Evolutionary conservation across 2,329 filamentous ascomycete genomes (phyloP), one percentile per base, ranked within the genome.

Genomic region (Phaeoacremonium minimum): DNA sequence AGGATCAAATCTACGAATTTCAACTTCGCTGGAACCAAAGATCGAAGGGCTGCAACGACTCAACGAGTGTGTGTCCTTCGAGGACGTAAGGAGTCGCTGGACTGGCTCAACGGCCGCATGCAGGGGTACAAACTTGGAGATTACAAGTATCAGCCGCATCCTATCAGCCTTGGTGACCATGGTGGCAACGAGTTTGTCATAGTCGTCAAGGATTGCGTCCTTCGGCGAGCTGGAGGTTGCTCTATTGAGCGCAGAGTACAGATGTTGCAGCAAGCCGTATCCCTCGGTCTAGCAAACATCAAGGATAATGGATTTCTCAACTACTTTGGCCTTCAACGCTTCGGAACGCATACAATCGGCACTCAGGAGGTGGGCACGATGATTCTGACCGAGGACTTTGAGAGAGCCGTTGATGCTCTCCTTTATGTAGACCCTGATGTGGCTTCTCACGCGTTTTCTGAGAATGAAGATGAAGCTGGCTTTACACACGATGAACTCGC

Each of bases 271-370:
- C 55, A 67, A 6, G 65, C 77, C 19, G 67, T 87, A 43, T 54
- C 72, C 43, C 53, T 69, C 43, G 72, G 87, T 1, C 66, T 95
- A 34, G 66, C 74, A 29, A 77, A 83, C 44, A 77, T 97, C 47
- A 69, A 74, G 37, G 64, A 79, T 30, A 75, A 83, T 30, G 93
- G 93, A 4, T 98, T 94, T 69, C 82, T 98, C 62, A 98, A 98
- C 63, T 98, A 97, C 66, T 98, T 90, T 54, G 93, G 93, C 7
- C 79, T 97, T n/a, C 93, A 98, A 63, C 82, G 93, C 16, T 98
- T 98, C 51, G 93, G 93, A 18, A 91, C 89, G 1, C 91, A 93
- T 59, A 69, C 80, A 18, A 84, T 87, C 11, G 85, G 89, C 20
- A 98, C 93, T 1, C 88, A 97, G 52, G 75, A 83, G 28, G 70